These are phyloP conservation scores for Fusarium xylarioides DNA, from an alignment of 2,329 filamentous ascomycete genomes.

Conservation along the genomic window DNA sequence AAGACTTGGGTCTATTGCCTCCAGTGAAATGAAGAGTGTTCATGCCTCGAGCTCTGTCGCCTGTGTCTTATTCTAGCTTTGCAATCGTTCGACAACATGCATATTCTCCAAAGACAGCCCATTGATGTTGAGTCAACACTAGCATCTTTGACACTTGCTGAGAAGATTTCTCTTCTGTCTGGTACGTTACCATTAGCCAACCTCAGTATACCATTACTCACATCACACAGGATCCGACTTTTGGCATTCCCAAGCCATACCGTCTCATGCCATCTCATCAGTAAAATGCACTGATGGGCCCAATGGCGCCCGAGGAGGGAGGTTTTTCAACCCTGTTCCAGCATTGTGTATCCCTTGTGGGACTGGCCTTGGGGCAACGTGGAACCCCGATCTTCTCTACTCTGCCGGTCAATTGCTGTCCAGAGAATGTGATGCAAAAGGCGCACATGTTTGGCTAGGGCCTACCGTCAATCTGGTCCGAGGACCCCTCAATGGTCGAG, in stretches of 20 bases:
- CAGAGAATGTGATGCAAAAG: slow-evolving; percentile 52
- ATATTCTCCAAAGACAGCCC: slow-evolving; percentile 6
- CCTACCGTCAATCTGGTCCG: slow-evolving; percentile 71
- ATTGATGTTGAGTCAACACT: slow-evolving; percentile 17
- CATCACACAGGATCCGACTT: not conserved
- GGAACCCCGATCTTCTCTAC: slow-evolving; percentile 44
- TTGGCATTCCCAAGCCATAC: slow-evolving; percentile 6
- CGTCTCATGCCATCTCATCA: not conserved
- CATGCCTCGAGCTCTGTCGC: not conserved
- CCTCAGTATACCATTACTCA: not conserved
- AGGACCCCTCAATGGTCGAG: slow-evolving; percentile 68
- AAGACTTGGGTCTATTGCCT: not conserved
- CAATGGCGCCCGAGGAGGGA: slow-evolving; percentile 22
- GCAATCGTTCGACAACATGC: not conserved
- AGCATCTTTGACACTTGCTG: slow-evolving; percentile 10
- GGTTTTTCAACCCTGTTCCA: slow-evolving; percentile 24
- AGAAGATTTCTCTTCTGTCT: slow-evolving; percentile 19
- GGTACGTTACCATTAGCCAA: not conserved
- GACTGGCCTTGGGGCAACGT: slow-evolving; percentile 48
- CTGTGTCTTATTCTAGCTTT: not conserved
- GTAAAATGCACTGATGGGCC: slow-evolving; percentile 28
- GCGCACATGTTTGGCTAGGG: slow-evolving; percentile 65
- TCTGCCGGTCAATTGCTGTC: slow-evolving; percentile 17
- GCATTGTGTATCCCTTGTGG: slow-evolving; percentile 33
- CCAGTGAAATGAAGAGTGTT: not conserved